Evolutionary conservation across 345 rosid genomes (phyloP), one percentile per base, ranked within the genome.

Genomic region (Gossypium thurberi): DNA sequence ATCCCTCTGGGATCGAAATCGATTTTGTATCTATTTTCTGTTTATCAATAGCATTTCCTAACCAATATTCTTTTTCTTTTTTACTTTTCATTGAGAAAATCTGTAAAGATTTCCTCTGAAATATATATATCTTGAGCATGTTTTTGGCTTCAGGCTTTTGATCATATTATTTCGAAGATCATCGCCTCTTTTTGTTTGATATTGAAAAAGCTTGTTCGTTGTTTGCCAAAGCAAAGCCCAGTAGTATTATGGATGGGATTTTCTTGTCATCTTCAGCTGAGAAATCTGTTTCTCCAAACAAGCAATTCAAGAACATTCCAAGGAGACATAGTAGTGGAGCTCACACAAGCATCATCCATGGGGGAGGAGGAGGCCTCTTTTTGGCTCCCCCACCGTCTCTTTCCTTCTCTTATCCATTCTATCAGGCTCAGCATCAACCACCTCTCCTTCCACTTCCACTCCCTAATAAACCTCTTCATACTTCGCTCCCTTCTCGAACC

Each of bases 391-490:
- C 84, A 3, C 81, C 74, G 15, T 59, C 80, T 23, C 64, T 72
- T 55, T 77, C 60, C 56, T 78, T 42, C 73, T 81, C 86, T 2
- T 79, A 25, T 60, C 40, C 40, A 33, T 33, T 33, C 40, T 66
- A 66, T 11, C 78, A 64, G 3, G 72, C 43, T 9, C 75, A 63
- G 12, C 60, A 42, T 3, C 88, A 81, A 25, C 97, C 92, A 17
- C 93, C 89, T 65, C 91, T 89, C 58, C 91, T 88, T 72, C 96
- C 93, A 72, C 87, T 85, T 28, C 93, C 93, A n/a, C 56, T 77
- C 46, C 42, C 83, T 21, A 69, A 69, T 33, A 69, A 50, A 12
- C 78, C 76, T 1, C 84, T 72, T 12, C 75, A 82, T 46, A 82
- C 50, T 67, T 77, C 88, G 23, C 78, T 81, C 69, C 79, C 86